A percentile compares a stretch with the other conserved stretches of the same genome.
phyloP scores from a whole-genome alignment of 208 protist genomes.

The Angomonas ambiguus region DNA sequence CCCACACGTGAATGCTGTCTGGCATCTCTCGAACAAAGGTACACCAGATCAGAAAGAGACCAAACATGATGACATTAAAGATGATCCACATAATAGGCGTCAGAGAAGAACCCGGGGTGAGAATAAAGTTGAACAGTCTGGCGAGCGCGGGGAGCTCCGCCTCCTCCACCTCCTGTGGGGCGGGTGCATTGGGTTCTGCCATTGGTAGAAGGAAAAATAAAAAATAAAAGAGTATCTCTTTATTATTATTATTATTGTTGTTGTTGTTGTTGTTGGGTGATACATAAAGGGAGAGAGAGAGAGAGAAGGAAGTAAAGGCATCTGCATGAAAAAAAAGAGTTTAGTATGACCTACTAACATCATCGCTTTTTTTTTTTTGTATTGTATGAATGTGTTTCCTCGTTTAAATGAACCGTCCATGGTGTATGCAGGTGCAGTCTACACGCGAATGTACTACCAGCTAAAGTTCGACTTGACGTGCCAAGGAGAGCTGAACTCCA shows the following conservation, averaged over 20 bases:
- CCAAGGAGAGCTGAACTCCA: slow-evolving; percentile 71
- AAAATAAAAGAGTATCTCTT: background rate
- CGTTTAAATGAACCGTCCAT: too few relatives aligned
- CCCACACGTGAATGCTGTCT: slow-evolving; percentile 79
- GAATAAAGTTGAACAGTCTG: slow-evolving; percentile 70
- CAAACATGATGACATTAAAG: slow-evolving; percentile 82
- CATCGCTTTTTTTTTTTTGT: slow-evolving; percentile 1
- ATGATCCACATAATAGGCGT: slow-evolving; percentile 67
- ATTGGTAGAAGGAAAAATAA: background rate
- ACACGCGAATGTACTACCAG: slow-evolving; percentile 12
- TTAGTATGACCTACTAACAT: too few relatives aligned
- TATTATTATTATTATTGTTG: too few relatives aligned
- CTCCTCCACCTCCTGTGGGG: slow-evolving; percentile 17
- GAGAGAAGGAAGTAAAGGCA: too few relatives aligned
- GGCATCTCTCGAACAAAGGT: slow-evolving; percentile 75
- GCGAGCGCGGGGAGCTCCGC: slow-evolving; percentile 54
- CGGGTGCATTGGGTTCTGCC: background rate
- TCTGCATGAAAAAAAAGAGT: too few relatives aligned
- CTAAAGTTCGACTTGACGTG: slow-evolving; percentile 58
- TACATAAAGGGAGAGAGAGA: too few relatives aligned
- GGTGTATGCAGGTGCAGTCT: too few relatives aligned
- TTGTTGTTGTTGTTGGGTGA: too few relatives aligned
- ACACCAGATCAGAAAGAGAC: slow-evolving; percentile 65
- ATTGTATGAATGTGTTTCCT: background rate
- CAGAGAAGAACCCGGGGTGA: slow-evolving; percentile 85